These are phyloP conservation scores for Fusarium lyarnte DNA, from an alignment of 2,329 filamentous ascomycete species.

Conservation along the genomic window DNA sequence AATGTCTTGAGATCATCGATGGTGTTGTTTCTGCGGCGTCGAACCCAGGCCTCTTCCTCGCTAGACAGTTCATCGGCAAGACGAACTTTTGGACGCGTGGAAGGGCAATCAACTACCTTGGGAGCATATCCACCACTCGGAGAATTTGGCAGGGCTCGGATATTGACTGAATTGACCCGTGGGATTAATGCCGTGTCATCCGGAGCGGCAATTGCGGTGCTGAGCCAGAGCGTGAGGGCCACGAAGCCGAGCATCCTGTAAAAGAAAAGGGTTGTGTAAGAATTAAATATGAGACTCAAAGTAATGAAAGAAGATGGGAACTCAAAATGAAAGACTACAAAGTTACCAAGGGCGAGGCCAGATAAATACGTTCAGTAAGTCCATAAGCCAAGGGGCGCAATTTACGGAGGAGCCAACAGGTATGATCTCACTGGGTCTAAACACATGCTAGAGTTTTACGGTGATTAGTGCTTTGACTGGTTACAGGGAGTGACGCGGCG, in stretches of 20 bases:
- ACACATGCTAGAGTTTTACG: background rate
- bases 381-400: background rate
- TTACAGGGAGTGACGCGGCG: background rate
- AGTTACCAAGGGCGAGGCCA: background rate
- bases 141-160: conserved; percentile 16
- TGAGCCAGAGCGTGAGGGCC: background rate
- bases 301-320: background rate
- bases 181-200: background rate
- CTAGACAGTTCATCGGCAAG: conserved; percentile 68
- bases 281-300: too few species aligned
- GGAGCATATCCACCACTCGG: conserved; percentile 69
- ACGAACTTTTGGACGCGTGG: conserved; percentile 73
- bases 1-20: conserved; percentile 77
- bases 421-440: background rate
- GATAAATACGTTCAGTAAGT: background rate
- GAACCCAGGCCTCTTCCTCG: conserved; percentile 79
- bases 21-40: conserved; percentile 75
- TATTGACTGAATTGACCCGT: background rate
- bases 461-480: background rate
- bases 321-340: too few species aligned
- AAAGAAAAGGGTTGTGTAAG: background rate
- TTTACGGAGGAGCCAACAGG: background rate
- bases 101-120: conserved; percentile 72
- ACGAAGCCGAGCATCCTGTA: background rate
- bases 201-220: background rate